A percentile compares a stretch with the other conserved stretches of the same genome.
Evolutionary conservation across 148 eudicot genomes (phyloP).

Genomic region (Camellia granthamiana): DNA sequence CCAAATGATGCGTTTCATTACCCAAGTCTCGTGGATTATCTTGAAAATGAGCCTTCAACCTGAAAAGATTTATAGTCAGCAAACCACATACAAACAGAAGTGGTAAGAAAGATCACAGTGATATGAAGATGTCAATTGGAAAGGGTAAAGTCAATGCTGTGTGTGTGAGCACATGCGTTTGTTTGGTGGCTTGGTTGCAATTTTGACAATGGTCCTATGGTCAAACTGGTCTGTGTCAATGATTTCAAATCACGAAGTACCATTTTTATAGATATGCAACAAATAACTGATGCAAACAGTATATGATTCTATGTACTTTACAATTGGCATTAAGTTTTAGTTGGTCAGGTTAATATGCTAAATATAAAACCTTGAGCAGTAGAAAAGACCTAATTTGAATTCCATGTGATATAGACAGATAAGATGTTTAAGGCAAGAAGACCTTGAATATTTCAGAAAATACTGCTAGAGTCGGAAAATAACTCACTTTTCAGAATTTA

Average conservation of each 20-base stretch:
- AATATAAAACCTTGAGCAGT: too few relatives aligned
- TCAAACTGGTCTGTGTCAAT: not conserved
- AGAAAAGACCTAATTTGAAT: too few relatives aligned
- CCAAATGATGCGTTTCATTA: constrained; percentile 26
- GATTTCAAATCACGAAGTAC: not conserved
- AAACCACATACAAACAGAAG: not conserved
- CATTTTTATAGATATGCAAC: not conserved
- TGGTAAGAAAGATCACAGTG: too few relatives aligned
- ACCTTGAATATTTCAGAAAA: not conserved
- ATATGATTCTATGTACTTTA: not conserved
- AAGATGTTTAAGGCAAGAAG: not conserved
- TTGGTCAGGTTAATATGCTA: not conserved
- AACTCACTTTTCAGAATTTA: constrained; percentile 86
- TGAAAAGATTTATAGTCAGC: constrained; percentile 26
- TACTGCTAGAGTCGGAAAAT: not conserved
- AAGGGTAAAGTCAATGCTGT: too few relatives aligned
- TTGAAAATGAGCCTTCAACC: constrained; percentile 55
- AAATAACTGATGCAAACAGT: not conserved
- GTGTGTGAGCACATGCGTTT: not conserved
- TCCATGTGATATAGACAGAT: too few relatives aligned
- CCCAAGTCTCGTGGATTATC: constrained; percentile 81
- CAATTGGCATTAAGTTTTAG: not conserved
- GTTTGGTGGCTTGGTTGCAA: not conserved
- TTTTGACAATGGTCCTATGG: not conserved
- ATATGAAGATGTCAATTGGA: too few relatives aligned